Evolutionary conservation across 2,329 filamentous ascomycete species (phyloP), one percentile per base, ranked within the genome.

Genomic region (Ophiocordyceps camponoti-saundersi): DNA sequence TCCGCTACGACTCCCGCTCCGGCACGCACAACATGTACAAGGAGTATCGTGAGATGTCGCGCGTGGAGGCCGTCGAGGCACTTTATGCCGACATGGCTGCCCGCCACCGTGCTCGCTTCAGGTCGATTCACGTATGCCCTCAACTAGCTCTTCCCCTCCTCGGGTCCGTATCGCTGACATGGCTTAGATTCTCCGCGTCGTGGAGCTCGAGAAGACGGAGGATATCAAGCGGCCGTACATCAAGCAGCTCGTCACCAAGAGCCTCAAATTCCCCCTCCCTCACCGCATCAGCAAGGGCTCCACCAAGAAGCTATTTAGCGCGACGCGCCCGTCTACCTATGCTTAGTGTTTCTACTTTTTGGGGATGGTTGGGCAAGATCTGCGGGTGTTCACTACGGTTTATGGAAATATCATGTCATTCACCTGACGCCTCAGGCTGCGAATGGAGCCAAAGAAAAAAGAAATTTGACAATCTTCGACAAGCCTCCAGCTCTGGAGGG

Each of bases 21-120:
- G 92, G 92, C 63, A 98, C 92, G 64, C 92, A 98, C 88, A 98
- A 98, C 85, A 98, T 98, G 92, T 98, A 98, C 87, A 96, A 96
- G 83, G 92, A 98, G 83, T 96, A 95, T 85, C 86, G 92, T 69
- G 92, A 96, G 80, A 85, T 96, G 80, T 90, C 85, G 68, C 80
- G 92, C 72, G 85, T 83, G 65, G 90, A 92, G 59, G 92, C 92
- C 58, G 90, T 96, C 64, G 85, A 96, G 74, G 74, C 90, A 59
- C 81, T 98, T 67, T 98, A 98, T 84, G 85, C 92, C 73, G 92
- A 98, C 77, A 96, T 98, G 92, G 88, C 92, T 61, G 90, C 93
- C 70, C 87, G 92, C 70, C 92, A 98, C 82, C 88, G 64, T 59
- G 83, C 92, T 65, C 86, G 92, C 65, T 98, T 98, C 80, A 82